Conservation (phyloP, 192 early-diverging fungal genomes). For the Allomyces arbusculus region DNA sequence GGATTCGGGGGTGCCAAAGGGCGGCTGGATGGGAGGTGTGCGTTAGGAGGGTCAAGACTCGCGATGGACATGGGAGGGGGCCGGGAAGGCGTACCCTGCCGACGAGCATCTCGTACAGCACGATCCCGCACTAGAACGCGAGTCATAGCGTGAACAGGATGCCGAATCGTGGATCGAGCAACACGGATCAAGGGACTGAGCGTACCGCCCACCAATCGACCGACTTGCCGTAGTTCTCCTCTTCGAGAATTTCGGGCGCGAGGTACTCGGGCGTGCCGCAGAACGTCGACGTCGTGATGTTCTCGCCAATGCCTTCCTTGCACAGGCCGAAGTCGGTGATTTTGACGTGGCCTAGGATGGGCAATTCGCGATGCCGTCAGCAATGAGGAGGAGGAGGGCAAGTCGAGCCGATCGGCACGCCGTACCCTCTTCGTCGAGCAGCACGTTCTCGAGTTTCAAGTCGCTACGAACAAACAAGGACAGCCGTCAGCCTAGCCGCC, state of each 20-base stretch:
- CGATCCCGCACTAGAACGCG: not conserved
- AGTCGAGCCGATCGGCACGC: no score
- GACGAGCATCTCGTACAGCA: slow-evolving; percentile 3
- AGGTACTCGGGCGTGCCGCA: slow-evolving; percentile 5
- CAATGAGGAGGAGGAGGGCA: no score
- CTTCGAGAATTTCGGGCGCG: slow-evolving; percentile 2
- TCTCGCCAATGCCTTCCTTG: slow-evolving; percentile 1
- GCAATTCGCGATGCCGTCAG: no score
- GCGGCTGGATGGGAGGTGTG: not conserved
- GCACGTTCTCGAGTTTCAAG: not conserved
- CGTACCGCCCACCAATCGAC: slow-evolving; percentile 2
- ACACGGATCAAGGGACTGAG: no score
- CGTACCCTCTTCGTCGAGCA: not conserved
- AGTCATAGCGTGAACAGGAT: no score
- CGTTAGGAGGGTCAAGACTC: no score
- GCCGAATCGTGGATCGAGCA: no score
- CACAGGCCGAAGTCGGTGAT: not conserved
- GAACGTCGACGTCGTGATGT: slow-evolving; percentile 2
- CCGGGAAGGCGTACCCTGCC: not conserved
- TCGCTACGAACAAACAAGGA: no score
- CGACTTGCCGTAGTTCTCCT: slow-evolving; percentile 3
- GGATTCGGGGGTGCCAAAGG: not conserved
- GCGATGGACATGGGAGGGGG: no score
- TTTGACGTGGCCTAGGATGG: not conserved
- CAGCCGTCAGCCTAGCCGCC: no score